Percentiles rank a stretch among this genome's conserved stretches.
phyloP scores from a whole-genome alignment of 805 yeast genomes.

The Monosporozyma unispora region DNA sequence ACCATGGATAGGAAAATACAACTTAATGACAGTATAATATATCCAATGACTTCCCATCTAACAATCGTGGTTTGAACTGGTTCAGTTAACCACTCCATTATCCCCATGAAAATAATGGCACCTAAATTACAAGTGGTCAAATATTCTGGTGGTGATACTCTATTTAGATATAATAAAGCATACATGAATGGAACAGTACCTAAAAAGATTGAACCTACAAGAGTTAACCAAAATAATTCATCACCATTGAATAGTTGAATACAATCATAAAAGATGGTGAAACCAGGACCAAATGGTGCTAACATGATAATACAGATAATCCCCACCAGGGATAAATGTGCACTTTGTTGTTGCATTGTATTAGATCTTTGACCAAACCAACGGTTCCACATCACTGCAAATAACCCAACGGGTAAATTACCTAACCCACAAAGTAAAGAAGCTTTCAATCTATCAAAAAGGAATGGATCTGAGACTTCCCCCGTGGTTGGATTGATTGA shows the following conservation, averaged over 20 bases:
- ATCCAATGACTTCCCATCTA: slow-evolving; percentile 28
- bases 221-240: slow-evolving; percentile 14
- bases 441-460: slow-evolving; percentile 30
- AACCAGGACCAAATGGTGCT: slow-evolving; percentile 18
- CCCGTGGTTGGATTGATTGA: slow-evolving; percentile 27
- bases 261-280: slow-evolving; percentile 2
- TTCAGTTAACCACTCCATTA: slow-evolving; percentile 26
- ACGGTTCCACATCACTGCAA: slow-evolving; percentile 24
- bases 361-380: slow-evolving; percentile 24
- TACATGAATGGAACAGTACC: slow-evolving; percentile 21
- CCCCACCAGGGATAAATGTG: slow-evolving; percentile 19
- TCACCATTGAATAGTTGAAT: slow-evolving; percentile 11
- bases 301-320: slow-evolving; percentile 15
- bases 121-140: slow-evolving; percentile 23
- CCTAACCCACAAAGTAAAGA: slow-evolving; percentile 28
- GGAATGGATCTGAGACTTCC: slow-evolving; percentile 28
- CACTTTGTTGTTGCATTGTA: slow-evolving; percentile 3
- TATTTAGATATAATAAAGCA: slow-evolving; percentile 18
- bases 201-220: slow-evolving; percentile 11
- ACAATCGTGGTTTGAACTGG: slow-evolving; percentile 22
- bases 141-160: slow-evolving; percentile 19
- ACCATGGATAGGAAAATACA: slow-evolving; percentile 5
- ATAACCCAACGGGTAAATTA: slow-evolving; percentile 26
- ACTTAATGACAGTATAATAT: slow-evolving; percentile 18
- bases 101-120: slow-evolving; percentile 21